Conservation (phyloP, 2,329 filamentous ascomycete genomes). For the Diaporthe destruens region DNA sequence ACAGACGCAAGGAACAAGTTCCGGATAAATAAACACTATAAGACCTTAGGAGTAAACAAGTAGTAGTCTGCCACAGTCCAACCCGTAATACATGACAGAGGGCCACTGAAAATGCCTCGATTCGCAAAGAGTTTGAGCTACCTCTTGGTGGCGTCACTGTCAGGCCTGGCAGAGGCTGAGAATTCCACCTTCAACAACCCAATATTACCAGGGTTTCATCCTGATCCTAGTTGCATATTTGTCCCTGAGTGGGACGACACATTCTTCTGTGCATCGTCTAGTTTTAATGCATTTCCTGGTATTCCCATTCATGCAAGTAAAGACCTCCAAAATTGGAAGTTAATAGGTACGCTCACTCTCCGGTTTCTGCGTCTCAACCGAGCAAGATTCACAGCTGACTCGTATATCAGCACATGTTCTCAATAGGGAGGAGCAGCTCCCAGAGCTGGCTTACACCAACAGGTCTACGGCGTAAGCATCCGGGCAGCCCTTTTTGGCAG, state of each 20-base stretch:
- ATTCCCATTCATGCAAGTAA: slow-evolving; percentile 59
- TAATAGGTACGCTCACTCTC: slow-evolving; percentile 44
- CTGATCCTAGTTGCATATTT: slow-evolving; percentile 58
- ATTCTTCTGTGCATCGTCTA: slow-evolving; percentile 59
- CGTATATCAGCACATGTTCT: slow-evolving; percentile 51
- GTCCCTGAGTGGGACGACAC: slow-evolving; percentile 53
- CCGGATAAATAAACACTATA: neutral
- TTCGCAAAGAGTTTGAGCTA: neutral
- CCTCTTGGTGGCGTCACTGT: slow-evolving; percentile 2
- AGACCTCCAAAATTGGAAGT: slow-evolving; percentile 57
- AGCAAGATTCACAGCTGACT: neutral
- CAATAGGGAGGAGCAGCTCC: slow-evolving; percentile 52
- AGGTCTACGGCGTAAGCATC: slow-evolving; percentile 48
- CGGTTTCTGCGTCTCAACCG: too few relatives aligned
- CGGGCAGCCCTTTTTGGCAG: neutral
- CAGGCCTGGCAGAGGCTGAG: neutral
- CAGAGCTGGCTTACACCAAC: slow-evolving; percentile 49
- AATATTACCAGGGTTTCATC: slow-evolving; percentile 58
- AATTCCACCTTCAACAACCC: slow-evolving; percentile 53
- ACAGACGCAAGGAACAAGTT: neutral
- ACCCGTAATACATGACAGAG: neutral
- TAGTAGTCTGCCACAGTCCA: neutral
- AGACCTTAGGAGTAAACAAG: neutral
- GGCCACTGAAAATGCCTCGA: slow-evolving; percentile 14
- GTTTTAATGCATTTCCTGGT: slow-evolving; percentile 59